phyloP scores from a whole-genome alignment of 1,284 basidiomycete genomes.

The Boletus mariae region DNA sequence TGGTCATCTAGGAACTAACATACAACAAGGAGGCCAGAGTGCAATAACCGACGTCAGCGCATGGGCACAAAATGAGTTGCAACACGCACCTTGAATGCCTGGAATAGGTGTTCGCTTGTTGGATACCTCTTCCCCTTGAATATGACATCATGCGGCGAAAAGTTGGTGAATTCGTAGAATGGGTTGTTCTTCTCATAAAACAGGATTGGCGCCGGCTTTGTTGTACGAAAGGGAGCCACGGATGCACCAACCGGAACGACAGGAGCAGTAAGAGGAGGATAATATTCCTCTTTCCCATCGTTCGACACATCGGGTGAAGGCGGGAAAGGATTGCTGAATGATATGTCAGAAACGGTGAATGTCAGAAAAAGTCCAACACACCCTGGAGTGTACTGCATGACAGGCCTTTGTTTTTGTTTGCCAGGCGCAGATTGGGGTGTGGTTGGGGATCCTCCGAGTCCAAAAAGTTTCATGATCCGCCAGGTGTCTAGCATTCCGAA shows the following conservation, averaged over 20 bases:
- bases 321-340: conserved; percentile 13
- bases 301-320: conserved; percentile 6
- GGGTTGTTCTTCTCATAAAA: conserved; percentile 62
- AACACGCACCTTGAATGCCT: conserved; percentile 56
- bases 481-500: conserved; percentile 35
- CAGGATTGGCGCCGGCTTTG: conserved; percentile 38
- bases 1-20: conserved; percentile 52
- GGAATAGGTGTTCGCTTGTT: conserved; percentile 67
- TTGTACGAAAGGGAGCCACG: conserved; percentile 28
- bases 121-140: conserved; percentile 59
- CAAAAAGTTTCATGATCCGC: conserved; percentile 34
- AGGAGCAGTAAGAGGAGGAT: conserved; percentile 34
- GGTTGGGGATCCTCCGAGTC: conserved; percentile 29
- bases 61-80: background rate
- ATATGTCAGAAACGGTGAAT: conserved; percentile 2
- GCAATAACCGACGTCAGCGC: background rate
- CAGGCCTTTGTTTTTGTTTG: conserved; percentile 21
- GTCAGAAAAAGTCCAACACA: conserved; percentile 3
- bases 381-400: conserved; percentile 29
- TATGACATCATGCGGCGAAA: conserved; percentile 55
- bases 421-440: conserved; percentile 21
- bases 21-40: background rate
- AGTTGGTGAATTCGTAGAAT: conserved; percentile 67
- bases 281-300: conserved; percentile 19
- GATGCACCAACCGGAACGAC: conserved; percentile 29